These are phyloP conservation scores for Phlebopus sp. DNA, from an alignment of 1,284 basidiomycete genomes.

Conservation along the genomic window DNA sequence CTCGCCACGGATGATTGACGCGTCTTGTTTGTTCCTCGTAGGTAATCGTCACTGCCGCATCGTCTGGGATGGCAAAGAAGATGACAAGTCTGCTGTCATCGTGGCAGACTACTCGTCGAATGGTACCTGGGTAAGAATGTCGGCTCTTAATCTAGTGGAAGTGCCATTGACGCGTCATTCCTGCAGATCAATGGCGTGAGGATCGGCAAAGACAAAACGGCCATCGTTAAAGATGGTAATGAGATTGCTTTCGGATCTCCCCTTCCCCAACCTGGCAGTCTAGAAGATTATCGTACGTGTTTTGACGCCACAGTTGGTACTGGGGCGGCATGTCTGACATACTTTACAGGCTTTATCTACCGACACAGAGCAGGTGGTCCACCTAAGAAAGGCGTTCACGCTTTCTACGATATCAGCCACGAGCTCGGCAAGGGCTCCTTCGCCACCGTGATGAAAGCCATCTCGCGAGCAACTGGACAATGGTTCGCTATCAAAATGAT, in stretches of 20 bases:
- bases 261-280: slow-evolving; percentile 36
- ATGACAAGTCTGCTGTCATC: slow-evolving; percentile 51
- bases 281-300: slow-evolving; percentile 40
- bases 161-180: slow-evolving; percentile 7
- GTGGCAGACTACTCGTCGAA: slow-evolving; percentile 79
- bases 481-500: slow-evolving; percentile 81
- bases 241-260: slow-evolving; percentile 78
- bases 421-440: slow-evolving; percentile 81
- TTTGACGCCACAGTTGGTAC: slow-evolving; percentile 8
- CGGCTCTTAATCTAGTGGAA: slow-evolving; percentile 2
- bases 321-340: neutral
- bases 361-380: slow-evolving; percentile 50
- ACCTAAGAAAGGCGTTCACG: slow-evolving; percentile 52
- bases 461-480: slow-evolving; percentile 55
- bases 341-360: slow-evolving; percentile 45
- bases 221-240: slow-evolving; percentile 72
- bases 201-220: slow-evolving; percentile 55
- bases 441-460: slow-evolving; percentile 72
- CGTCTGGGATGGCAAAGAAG: slow-evolving; percentile 62
- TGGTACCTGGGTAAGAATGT: slow-evolving; percentile 74
- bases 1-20: slow-evolving; percentile 17
- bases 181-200: slow-evolving; percentile 68
- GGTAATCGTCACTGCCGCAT: slow-evolving; percentile 68
- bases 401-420: slow-evolving; percentile 58
- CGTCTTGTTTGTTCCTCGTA: slow-evolving; percentile 29